Evolutionary conservation across 352 stramenopile species (phyloP), one percentile per base, ranked within the genome.

Genomic region (Pythium phragmitis): DNA sequence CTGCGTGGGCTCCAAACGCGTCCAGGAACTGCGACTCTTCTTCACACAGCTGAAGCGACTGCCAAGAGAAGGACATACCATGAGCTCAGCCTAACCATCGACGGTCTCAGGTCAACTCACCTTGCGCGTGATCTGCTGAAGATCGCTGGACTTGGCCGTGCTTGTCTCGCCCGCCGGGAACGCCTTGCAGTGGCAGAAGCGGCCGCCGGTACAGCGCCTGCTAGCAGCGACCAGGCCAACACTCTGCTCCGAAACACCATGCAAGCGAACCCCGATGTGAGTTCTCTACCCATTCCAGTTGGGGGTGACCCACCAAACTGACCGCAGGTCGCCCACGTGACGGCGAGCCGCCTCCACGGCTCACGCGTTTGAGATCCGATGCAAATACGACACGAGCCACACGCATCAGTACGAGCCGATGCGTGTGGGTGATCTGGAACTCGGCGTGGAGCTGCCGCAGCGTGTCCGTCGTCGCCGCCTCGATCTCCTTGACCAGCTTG

Each of bases 11-110:
- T 12, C 80, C 80, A 63, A 89, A 88, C 37, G 51, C 61, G 41
- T 76, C 58, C n/a, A 89, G 70, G 56, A 87, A 88, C 14, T 42
- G 57, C 11, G 77, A 85, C 56, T 90, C 81, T 14, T 81, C 75
- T 11, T 87, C 75, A 50, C 79, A 83, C 28, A 88, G 60, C 17
- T 71, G 74, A 62, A 90, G 61, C 1, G 81, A 90, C 81, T 90
- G 28, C 7, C 58, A 19, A 7, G 26, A 42, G 3, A 30, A 45
- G 17, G 47, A 57, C 19, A 46, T 16, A 23, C 39, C 37, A 42
- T 42, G 11, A 42, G 37, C 14, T 30, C 26, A 30, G 2, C 26
- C 4, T 30, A 30, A 30, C 26, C 26, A 30, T 30, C 26, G 26
- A 30, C 26, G 26, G 26, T 30, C 26, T 5, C 26, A 30, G 26